Percentiles rank a stretch among this genome's conserved stretches.
Evolutionary conservation across 352 stramenopile genomes (phyloP).

Genomic region (Globisporangium nunn): DNA sequence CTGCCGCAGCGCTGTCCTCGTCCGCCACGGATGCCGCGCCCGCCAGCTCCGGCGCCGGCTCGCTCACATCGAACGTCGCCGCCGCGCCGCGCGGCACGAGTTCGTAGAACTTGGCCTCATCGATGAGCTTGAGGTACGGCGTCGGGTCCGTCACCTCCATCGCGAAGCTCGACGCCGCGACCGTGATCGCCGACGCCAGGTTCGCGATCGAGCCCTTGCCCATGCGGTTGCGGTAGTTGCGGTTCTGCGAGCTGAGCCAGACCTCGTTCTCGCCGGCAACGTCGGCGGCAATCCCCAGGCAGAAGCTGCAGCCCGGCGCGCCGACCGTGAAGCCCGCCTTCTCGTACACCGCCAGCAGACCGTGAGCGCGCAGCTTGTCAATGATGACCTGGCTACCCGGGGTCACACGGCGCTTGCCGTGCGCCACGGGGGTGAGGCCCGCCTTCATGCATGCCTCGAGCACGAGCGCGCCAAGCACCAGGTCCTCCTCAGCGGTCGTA

Average conservation of each 20-base stretch:
- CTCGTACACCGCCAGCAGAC: slow-evolving; percentile 73
- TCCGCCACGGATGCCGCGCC: slow-evolving; percentile 26
- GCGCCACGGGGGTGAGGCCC: slow-evolving; percentile 44
- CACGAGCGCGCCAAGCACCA: slow-evolving; percentile 73
- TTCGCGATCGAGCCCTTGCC: slow-evolving; percentile 79
- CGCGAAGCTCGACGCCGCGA: slow-evolving; percentile 75
- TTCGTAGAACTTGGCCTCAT: slow-evolving; percentile 56
- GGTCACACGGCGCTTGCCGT: slow-evolving; percentile 71
- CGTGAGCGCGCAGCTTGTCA: slow-evolving; percentile 63
- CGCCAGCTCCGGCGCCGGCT: slow-evolving; percentile 50
- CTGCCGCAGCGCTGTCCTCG: slow-evolving; percentile 54
- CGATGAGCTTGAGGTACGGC: slow-evolving; percentile 65
- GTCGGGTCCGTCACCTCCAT: slow-evolving; percentile 77
- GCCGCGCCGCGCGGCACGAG: slow-evolving; percentile 44
- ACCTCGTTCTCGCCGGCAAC: slow-evolving; percentile 78
- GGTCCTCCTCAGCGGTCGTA: slow-evolving; percentile 75
- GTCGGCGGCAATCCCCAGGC: slow-evolving; percentile 75
- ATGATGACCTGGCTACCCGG: slow-evolving; percentile 27
- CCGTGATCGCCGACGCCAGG: slow-evolving; percentile 70
- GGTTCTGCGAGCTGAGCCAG: slow-evolving; percentile 80
- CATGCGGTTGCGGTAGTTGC: slow-evolving; percentile 87
- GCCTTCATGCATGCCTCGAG: slow-evolving; percentile 69
- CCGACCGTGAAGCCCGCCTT: slow-evolving; percentile 72
- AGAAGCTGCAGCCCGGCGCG: slow-evolving; percentile 75
- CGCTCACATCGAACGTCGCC: slow-evolving; percentile 35